Percentiles rank a stretch among this genome's conserved stretches.
Conservation (phyloP, 208 protist genomes). For the Wallacemonas sp. region DNA sequence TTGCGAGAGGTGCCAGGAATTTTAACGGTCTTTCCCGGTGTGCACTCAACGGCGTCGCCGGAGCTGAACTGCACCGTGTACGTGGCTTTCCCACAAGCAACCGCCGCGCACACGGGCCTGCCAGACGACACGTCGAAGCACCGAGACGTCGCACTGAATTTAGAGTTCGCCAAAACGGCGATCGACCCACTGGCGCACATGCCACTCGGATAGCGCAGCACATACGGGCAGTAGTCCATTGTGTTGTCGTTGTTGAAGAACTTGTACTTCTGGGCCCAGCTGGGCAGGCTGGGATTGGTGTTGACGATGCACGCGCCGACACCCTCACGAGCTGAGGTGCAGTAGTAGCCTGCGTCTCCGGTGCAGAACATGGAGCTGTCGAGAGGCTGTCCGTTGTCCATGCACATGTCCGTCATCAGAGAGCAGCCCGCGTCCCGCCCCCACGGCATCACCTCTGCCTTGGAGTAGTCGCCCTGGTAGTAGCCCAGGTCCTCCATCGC, state of each 20-base stretch:
- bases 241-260: constrained; percentile 36
- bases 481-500: constrained; percentile 78
- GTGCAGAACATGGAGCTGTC: constrained; percentile 60
- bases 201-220: constrained; percentile 20
- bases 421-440: constrained; percentile 56
- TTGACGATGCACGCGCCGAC: constrained; percentile 33
- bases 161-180: constrained; percentile 20
- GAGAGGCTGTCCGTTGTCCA: constrained; percentile 28
- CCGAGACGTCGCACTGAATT: constrained; percentile 13
- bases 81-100: constrained; percentile 16
- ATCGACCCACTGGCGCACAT: constrained; percentile 19
- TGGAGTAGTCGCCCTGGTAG: constrained; percentile 74
- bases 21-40: constrained; percentile 2
- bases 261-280: constrained; percentile 30
- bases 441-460: no score
- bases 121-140: constrained; percentile 11
- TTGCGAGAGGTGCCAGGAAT: constrained; percentile 20
- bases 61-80: constrained; percentile 19
- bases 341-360: background rate
- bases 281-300: background rate
- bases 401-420: constrained; percentile 48
- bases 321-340: constrained; percentile 29
- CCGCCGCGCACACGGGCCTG: constrained; percentile 22
- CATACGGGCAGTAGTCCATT: constrained; percentile 54
- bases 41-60: constrained; percentile 6